phyloP scores from a whole-genome alignment of 139 green algal species.

The Monoraphidium neglectum region DNA sequence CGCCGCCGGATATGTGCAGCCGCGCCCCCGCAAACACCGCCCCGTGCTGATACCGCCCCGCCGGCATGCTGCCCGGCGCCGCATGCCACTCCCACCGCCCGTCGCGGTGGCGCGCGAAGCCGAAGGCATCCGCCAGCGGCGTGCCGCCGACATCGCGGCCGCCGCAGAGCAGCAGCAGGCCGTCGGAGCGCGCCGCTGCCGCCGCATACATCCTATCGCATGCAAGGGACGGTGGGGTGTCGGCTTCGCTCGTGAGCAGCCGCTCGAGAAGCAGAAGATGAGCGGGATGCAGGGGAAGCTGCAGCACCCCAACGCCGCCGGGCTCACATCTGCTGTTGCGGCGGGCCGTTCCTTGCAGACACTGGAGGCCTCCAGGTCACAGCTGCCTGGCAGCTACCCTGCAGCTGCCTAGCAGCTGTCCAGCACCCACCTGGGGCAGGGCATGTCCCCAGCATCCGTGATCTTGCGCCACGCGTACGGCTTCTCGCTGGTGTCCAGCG shows the following conservation, averaged over 20 bases:
- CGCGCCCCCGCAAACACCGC: conserved; percentile 94
- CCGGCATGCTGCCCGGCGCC: conserved; percentile 92
- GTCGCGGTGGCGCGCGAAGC: conserved; percentile 95
- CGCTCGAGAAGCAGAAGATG: too few species aligned
- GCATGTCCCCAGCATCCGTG: conserved; percentile 79
- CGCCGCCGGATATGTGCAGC: conserved; percentile 95
- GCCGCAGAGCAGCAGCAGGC: conserved; percentile 95
- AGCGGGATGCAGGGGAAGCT: too few species aligned
- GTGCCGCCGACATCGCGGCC: conserved; percentile 81
- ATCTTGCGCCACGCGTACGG: conserved; percentile 97
- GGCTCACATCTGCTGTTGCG: too few species aligned
- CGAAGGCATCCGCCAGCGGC: conserved; percentile 92
- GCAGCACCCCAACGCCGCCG: too few species aligned
- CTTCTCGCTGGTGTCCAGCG: conserved; percentile 98
- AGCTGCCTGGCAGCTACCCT: not conserved
- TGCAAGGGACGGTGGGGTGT: too few species aligned
- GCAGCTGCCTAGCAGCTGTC: conserved; percentile 6
- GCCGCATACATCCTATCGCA: conserved; percentile 99
- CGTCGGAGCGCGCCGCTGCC: conserved; percentile 88
- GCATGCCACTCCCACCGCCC: conserved; percentile 98
- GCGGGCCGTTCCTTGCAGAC: too few species aligned
- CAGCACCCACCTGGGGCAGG: conserved; percentile 58
- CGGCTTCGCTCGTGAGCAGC: too few species aligned
- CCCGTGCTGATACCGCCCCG: conserved; percentile 93
- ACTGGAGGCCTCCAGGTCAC: not conserved